Evolutionary conservation across 306 rosid genomes (phyloP).

Genomic region (Dicorynia guianensis): DNA sequence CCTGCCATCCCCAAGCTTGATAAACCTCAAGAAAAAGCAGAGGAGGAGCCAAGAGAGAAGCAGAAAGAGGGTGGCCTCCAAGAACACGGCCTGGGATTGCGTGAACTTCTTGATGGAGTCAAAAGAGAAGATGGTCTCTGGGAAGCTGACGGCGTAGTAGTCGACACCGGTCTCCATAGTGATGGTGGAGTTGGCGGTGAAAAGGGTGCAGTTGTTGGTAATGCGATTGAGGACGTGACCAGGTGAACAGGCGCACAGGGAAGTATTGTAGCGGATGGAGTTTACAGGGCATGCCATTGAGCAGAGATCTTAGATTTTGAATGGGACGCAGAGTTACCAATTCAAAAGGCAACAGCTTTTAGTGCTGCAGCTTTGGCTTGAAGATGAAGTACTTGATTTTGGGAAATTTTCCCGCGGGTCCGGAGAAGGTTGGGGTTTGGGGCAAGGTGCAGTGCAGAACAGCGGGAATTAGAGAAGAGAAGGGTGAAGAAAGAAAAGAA

Average conservation of each 20-base stretch:
- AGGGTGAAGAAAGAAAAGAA: too few species aligned
- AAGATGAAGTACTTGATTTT: too few species aligned
- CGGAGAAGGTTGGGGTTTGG: too few species aligned
- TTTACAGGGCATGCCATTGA: conserved; percentile 73
- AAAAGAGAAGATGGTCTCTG: conserved; percentile 65
- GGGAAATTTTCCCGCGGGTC: too few species aligned
- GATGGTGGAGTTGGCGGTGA: conserved; percentile 53
- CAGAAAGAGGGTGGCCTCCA: conserved; percentile 82
- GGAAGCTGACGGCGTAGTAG: conserved; percentile 61
- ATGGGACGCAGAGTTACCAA: too few species aligned
- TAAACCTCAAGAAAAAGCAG: conserved; percentile 74
- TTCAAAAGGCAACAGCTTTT: too few species aligned
- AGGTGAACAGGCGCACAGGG: conserved; percentile 77
- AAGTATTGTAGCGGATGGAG: conserved; percentile 69
- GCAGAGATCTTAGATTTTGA: too few species aligned
- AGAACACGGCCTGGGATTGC: conserved; percentile 94
- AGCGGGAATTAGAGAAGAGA: too few species aligned
- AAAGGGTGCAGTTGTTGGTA: conserved; percentile 55
- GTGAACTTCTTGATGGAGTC: conserved; percentile 86
- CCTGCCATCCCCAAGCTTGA: conserved; percentile 70
- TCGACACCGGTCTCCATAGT: conserved; percentile 58
- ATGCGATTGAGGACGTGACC: conserved; percentile 60
- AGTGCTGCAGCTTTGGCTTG: too few species aligned
- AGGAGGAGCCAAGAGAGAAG: conserved; percentile 79
- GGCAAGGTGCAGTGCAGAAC: too few species aligned